Conservation (phyloP, 1,139 yeast genomes). For the Zhuliangozyma blackwelliae region DNA sequence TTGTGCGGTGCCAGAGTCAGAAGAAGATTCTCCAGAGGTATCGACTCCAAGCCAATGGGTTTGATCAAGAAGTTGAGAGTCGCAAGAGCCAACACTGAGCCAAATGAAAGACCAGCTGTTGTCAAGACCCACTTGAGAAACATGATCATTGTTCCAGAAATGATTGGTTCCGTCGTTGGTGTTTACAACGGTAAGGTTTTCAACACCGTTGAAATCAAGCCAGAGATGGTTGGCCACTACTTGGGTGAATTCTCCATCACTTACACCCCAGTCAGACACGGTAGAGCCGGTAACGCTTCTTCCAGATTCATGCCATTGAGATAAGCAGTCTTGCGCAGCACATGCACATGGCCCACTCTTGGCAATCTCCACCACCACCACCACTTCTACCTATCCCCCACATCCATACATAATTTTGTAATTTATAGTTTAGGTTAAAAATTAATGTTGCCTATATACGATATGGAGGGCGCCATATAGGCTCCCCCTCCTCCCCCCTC, state of each 20-base stretch:
- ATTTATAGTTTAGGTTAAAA: no score
- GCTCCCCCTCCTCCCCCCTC: no score
- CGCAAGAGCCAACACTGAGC: slow-evolving; percentile 89
- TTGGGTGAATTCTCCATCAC: slow-evolving; percentile 99
- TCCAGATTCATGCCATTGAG: slow-evolving; percentile 74
- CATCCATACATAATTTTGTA: no score
- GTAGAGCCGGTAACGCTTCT: slow-evolving; percentile 97
- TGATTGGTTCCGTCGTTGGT: slow-evolving; percentile 99
- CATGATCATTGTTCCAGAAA: slow-evolving; percentile 99
- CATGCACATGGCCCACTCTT: no score
- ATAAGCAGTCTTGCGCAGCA: slow-evolving; percentile 18
- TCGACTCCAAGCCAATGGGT: slow-evolving; percentile 94
- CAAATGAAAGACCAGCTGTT: slow-evolving; percentile 95
- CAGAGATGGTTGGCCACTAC: slow-evolving; percentile 99
- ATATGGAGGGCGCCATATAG: no score
- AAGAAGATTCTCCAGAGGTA: slow-evolving; percentile 99
- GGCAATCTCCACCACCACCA: no score
- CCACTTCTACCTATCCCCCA: no score
- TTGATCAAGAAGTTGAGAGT: slow-evolving; percentile 97
- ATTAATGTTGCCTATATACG: no score
- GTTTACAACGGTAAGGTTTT: slow-evolving; percentile 99
- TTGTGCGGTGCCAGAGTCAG: slow-evolving; percentile 98
- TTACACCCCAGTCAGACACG: slow-evolving; percentile 99
- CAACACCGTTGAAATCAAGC: slow-evolving; percentile 98
- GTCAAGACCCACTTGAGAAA: slow-evolving; percentile 99